Conservation (phyloP, 2,329 filamentous ascomycete species). For the Epichloe brachyelytri region DNA sequence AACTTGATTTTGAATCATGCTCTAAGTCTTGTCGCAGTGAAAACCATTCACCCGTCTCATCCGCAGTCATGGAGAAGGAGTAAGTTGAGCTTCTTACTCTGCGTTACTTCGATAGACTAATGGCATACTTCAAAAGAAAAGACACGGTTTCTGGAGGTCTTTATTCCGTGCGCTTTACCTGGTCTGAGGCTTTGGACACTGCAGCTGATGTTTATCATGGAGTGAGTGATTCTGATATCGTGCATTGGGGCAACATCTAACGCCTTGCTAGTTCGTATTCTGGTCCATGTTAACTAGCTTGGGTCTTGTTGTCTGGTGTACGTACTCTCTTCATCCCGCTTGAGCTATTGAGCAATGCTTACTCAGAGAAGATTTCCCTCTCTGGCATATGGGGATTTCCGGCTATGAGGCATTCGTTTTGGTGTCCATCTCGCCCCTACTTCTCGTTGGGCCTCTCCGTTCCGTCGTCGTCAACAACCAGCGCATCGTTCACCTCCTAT, state of each 20-base stretch:
- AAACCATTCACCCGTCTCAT: slow-evolving; percentile 31
- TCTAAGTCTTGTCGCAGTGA: slow-evolving; percentile 36
- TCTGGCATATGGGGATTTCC: slow-evolving; percentile 99
- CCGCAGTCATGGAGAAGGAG: slow-evolving; percentile 56
- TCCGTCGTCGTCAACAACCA: slow-evolving; percentile 55
- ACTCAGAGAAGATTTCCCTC: slow-evolving; percentile 59
- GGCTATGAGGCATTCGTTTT: slow-evolving; percentile 88
- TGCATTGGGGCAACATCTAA: slow-evolving; percentile 9
- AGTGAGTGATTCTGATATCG: slow-evolving; percentile 35
- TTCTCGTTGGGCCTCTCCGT: slow-evolving; percentile 62
- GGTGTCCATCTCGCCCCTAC: slow-evolving; percentile 65
- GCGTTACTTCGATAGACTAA: not conserved
- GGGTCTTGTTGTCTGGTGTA: slow-evolving; percentile 86
- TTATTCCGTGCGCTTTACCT: slow-evolving; percentile 60
- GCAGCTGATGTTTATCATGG: slow-evolving; percentile 85
- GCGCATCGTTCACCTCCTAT: slow-evolving; percentile 60
- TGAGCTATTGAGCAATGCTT: not conserved
- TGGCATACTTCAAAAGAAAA: slow-evolving; percentile 41
- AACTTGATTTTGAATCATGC: slow-evolving; percentile 15
- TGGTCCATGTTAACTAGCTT: slow-evolving; percentile 91
- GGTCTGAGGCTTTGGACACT: slow-evolving; percentile 64
- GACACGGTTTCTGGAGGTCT: slow-evolving; percentile 58
- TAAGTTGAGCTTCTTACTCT: slow-evolving; percentile 31
- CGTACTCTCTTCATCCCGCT: slow-evolving; percentile 23
- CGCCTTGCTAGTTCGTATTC: slow-evolving; percentile 60